These are phyloP conservation scores for Cordia subcordata DNA, from an alignment of 257 asterid genomes.

Conservation along the genomic window DNA sequence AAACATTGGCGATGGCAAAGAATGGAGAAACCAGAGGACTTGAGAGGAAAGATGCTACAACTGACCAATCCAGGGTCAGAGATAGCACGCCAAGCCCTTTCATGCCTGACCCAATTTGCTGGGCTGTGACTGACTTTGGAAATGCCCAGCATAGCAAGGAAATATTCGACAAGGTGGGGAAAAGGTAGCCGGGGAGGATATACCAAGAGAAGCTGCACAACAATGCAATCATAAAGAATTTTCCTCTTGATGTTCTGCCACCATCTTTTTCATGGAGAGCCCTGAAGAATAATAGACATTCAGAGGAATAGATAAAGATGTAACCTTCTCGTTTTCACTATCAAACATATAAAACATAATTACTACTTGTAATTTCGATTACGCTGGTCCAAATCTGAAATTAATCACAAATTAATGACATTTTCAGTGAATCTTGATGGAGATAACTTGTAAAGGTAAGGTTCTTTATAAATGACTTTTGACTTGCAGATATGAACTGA, in stretches of 20 bases:
- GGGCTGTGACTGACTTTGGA: conserved; percentile 49
- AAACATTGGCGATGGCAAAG: conserved; percentile 52
- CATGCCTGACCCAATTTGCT: conserved; percentile 67
- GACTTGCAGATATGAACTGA: too few relatives aligned
- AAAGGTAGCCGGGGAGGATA: conserved; percentile 49
- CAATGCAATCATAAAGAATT: conserved; percentile 57
- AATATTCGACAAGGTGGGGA: conserved; percentile 32
- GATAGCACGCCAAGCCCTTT: conserved; percentile 61
- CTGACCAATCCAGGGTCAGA: conserved; percentile 59
- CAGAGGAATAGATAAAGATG: too few relatives aligned
- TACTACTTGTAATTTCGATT: too few relatives aligned
- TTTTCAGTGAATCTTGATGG: too few relatives aligned
- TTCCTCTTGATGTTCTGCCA: conserved; percentile 30
- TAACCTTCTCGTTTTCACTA: too few relatives aligned
- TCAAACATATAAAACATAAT: too few relatives aligned
- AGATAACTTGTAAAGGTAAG: too few relatives aligned
- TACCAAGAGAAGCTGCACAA: conserved; percentile 53
- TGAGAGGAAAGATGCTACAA: conserved; percentile 39
- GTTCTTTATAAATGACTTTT: too few relatives aligned
- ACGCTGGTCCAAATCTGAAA: too few relatives aligned
- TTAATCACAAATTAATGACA: too few relatives aligned
- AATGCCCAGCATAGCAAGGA: conserved; percentile 47
- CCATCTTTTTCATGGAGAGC: conserved; percentile 63
- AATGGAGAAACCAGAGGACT: conserved; percentile 71
- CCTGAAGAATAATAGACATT: conserved; percentile 26